These are phyloP conservation scores for Acrodontium crateriforme DNA, from an alignment of 2,329 filamentous ascomycete species.

Conservation along the genomic window DNA sequence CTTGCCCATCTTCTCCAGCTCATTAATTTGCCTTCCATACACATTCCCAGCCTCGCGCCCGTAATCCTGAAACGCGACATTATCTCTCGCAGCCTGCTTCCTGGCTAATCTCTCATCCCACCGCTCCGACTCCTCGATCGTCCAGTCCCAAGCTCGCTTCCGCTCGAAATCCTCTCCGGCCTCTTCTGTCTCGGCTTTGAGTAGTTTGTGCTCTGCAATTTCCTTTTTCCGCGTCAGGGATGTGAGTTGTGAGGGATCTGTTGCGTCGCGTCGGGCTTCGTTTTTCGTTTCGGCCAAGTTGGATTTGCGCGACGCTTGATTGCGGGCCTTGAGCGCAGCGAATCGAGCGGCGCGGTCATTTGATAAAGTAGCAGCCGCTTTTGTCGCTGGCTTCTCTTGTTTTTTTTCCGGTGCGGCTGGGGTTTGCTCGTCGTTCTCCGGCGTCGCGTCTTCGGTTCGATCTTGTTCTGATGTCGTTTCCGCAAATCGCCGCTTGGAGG, in stretches of 20 bases:
- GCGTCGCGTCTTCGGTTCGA: conserved; percentile 1
- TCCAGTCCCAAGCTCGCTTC: conserved; percentile 98
- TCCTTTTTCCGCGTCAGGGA: conserved; percentile 75
- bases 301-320: conserved; percentile 40
- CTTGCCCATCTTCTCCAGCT: conserved; percentile 41
- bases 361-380: conserved; percentile 22
- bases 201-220: conserved; percentile 78
- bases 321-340: conserved; percentile 69
- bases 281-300: conserved; percentile 76
- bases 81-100: conserved; percentile 66
- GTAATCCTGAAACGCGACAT: conserved; percentile 85
- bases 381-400: conserved; percentile 14
- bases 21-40: conserved; percentile 79
- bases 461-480: conserved; percentile 7
- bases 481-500: conserved; percentile 23
- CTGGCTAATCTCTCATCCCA: conserved; percentile 89
- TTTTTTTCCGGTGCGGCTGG: conserved; percentile 6
- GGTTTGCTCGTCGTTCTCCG: conserved; percentile 6
- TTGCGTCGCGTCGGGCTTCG: conserved; percentile 65
- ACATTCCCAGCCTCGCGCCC: conserved; percentile 76
- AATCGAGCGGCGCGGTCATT: conserved; percentile 65
- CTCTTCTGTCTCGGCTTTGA: conserved; percentile 81
- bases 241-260: conserved; percentile 63
- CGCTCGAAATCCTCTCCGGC: conserved; percentile 87
- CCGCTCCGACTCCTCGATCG: conserved; percentile 78